Percentiles rank a stretch among this genome's conserved stretches.
Conservation (phyloP, 805 yeast genomes). For the Candida berthetii region DNA sequence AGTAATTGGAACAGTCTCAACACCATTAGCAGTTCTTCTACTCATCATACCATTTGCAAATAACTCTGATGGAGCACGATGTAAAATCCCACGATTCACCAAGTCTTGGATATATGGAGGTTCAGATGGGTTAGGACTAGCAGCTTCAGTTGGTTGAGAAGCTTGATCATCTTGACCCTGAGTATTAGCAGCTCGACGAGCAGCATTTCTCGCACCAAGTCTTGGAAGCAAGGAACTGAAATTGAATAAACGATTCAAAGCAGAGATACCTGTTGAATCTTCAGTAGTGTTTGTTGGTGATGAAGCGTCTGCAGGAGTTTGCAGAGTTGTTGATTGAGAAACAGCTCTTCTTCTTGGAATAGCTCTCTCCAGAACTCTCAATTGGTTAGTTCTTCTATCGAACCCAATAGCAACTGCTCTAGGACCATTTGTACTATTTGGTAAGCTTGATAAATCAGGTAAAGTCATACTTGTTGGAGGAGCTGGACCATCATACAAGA, state of each 20-base stretch:
- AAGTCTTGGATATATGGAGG: too few relatives aligned
- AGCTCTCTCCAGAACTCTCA: conserved; percentile 1
- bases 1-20: conserved; percentile 10
- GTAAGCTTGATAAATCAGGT: conserved; percentile 10
- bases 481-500: conserved; percentile 16
- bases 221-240: neutral
- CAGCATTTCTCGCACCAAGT: too few relatives aligned
- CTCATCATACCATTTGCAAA: conserved; percentile 16
- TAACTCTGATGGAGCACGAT: too few relatives aligned
- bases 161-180: too few relatives aligned
- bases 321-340: too few relatives aligned
- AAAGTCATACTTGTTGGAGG: conserved; percentile 16
- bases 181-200: too few relatives aligned
- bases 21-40: conserved; percentile 17
- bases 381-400: conserved; percentile 13
- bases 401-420: conserved; percentile 13
- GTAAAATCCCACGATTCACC: too few relatives aligned
- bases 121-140: too few relatives aligned
- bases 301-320: too few relatives aligned
- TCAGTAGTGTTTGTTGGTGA: neutral
- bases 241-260: neutral
- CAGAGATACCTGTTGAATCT: neutral
- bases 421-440: conserved; percentile 1
- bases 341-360: too few relatives aligned
- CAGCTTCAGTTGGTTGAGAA: neutral